Base-by-base conservation (phyloP, 345 rosid species). In the Lepidium sativum region DNA sequence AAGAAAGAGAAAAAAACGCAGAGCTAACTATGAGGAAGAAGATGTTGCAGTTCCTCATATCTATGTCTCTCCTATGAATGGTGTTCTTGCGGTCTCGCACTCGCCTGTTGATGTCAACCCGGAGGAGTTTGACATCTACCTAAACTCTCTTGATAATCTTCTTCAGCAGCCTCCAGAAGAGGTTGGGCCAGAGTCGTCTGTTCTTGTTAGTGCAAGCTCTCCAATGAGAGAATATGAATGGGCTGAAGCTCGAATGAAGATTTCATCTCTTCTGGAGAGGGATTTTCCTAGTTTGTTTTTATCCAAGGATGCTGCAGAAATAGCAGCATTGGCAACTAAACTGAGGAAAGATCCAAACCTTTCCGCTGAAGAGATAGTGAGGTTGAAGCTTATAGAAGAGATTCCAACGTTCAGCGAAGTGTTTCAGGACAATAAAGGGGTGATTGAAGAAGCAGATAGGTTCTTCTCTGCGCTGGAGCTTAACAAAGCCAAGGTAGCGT, bases 61-160 rank as follows among this genome's bases (percentile, higher is more conserved):
- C 39, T 72, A 77, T 27, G 69, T 68, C 73, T 68, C 80, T 53
- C 72, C 74, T 43, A 67, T 64, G 69, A 55, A 64, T 21, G 80
- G 69, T 63, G 71, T 72, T 6, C 58, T 73, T 51, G 67, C 60
- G 0, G 65, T 58, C 32, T 67, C 71, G 0, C 77, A 79, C 50
- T 55, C 60, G 11, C 54, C 54, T 39, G 34, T 57, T 4, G 75
- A 75, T 27, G 65, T 68, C 29, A 74, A 80, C 59, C 84, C 83
- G 1, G 82, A 67, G 52, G 87, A 87, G 69, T 89, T 89, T 41
- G 91, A 86, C 65, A 76, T 59, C 69, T 89, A 83, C 73, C 78
- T 73, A 66, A 80, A 73, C 84, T 83, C 89, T 16, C 78, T 89
- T 73, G 87, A 82, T 35, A 82, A 78, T 68, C 82, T 84, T 44